Evolutionary conservation across 1,284 basidiomycete genomes (phyloP).

Genomic region (Apiotrichum gracile): DNA sequence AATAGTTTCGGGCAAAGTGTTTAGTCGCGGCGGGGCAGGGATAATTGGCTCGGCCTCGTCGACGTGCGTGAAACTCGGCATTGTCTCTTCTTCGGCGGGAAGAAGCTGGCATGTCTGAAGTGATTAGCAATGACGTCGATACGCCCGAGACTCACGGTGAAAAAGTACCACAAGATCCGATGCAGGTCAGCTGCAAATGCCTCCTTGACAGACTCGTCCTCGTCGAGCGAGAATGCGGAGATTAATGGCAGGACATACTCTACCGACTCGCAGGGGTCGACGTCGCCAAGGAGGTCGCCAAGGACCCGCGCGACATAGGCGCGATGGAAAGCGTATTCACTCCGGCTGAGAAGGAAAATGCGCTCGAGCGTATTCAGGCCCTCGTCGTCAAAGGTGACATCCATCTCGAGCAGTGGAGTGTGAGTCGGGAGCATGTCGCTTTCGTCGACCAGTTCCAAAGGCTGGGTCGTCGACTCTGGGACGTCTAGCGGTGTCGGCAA

Average conservation of each 20-base stretch:
- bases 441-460: slow-evolving; percentile 29
- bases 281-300: slow-evolving; percentile 64
- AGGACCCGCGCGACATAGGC: slow-evolving; percentile 78
- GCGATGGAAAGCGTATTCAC: slow-evolving; percentile 73
- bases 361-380: slow-evolving; percentile 78
- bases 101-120: slow-evolving; percentile 21
- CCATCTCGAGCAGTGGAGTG: slow-evolving; percentile 23
- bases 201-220: slow-evolving; percentile 87
- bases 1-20: slow-evolving; percentile 3
- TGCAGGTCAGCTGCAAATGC: slow-evolving; percentile 78
- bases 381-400: slow-evolving; percentile 54
- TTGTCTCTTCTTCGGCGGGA: neutral
- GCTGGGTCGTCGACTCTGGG: neutral
- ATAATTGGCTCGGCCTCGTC: neutral
- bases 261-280: slow-evolving; percentile 80
- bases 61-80: neutral
- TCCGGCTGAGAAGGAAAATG: slow-evolving; percentile 88
- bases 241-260: slow-evolving; percentile 91
- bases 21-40: neutral
- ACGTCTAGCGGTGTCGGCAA: neutral
- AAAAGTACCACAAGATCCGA: slow-evolving; percentile 89
- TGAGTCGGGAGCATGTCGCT: slow-evolving; percentile 36
- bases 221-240: slow-evolving; percentile 77
- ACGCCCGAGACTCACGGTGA: slow-evolving; percentile 54
- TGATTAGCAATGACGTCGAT: slow-evolving; percentile 16